Evolutionary conservation across 257 asterid genomes (phyloP).

Genomic region (Nicotiana paniculata): DNA sequence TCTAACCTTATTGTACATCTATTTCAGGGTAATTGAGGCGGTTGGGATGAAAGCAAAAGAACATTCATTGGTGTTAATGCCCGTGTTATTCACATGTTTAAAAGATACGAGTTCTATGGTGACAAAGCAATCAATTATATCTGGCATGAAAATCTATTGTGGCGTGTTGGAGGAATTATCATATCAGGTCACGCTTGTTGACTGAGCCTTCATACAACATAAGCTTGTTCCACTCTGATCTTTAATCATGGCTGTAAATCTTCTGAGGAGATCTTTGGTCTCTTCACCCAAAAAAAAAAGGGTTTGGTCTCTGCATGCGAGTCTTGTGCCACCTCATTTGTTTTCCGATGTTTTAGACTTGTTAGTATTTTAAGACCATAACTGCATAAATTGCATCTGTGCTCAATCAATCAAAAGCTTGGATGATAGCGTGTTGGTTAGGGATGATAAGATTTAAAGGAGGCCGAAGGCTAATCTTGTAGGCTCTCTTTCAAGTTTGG

Average conservation of each 20-base stretch:
- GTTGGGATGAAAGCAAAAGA: constrained; percentile 60
- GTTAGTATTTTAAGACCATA: neutral
- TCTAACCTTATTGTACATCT: constrained; percentile 16
- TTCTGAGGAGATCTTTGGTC: neutral
- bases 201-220: neutral
- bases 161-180: constrained; percentile 67
- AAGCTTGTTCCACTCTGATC: neutral
- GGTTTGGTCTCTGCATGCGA: neutral
- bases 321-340: neutral
- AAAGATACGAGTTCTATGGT: constrained; percentile 52
- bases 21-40: constrained; percentile 77
- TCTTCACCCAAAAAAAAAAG: neutral
- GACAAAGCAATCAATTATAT: constrained; percentile 67
- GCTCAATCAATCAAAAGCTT: neutral
- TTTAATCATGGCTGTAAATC: neutral
- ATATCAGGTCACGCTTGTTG: constrained; percentile 53
- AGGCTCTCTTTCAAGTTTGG: neutral
- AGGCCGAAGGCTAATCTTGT: neutral
- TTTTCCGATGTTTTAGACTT: neutral
- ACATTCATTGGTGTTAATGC: constrained; percentile 53
- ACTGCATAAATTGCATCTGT: neutral
- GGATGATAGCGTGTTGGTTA: neutral
- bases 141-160: constrained; percentile 62
- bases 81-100: constrained; percentile 57
- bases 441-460: neutral